These are phyloP conservation scores for Pythium chondricola DNA, from an alignment of 352 stramenopile genomes.

Conservation along the genomic window DNA sequence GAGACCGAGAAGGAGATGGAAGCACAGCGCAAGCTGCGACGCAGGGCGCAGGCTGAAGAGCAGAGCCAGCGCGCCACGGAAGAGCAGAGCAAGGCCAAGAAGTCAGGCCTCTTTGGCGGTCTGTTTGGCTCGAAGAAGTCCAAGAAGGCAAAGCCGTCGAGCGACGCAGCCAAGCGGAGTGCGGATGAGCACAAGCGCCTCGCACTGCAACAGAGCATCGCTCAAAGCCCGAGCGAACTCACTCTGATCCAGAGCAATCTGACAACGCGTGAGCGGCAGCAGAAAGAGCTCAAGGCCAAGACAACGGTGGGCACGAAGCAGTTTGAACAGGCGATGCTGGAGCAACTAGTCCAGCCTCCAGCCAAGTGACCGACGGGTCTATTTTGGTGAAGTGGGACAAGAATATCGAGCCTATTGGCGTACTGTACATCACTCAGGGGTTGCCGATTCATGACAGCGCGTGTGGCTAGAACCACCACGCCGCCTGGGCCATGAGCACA, in stretches of 20 bases:
- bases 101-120: constrained; percentile 1
- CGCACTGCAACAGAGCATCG: constrained; percentile 26
- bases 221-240: constrained; percentile 13
- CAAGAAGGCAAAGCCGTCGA: constrained; percentile 2
- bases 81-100: constrained; percentile 19
- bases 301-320: constrained; percentile 32
- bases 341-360: constrained; percentile 45
- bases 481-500: too few relatives aligned
- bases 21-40: constrained; percentile 14
- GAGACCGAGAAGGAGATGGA: constrained; percentile 33
- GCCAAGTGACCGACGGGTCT: constrained; percentile 5
- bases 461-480: too few relatives aligned
- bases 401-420: not conserved
- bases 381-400: not conserved
- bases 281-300: constrained; percentile 31
- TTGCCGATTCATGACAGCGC: too few relatives aligned
- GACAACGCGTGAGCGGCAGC: constrained; percentile 22
- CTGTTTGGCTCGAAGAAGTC: constrained; percentile 1
- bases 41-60: constrained; percentile 3
- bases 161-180: not conserved
- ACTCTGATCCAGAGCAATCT: constrained; percentile 25
- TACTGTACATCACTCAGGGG: not conserved
- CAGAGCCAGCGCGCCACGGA: not conserved
- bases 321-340: constrained; percentile 44
- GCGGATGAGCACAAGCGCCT: constrained; percentile 31